These are phyloP conservation scores for Obba rivulosa DNA, from an alignment of 768 basidiomycete species.

Conservation along the genomic window DNA sequence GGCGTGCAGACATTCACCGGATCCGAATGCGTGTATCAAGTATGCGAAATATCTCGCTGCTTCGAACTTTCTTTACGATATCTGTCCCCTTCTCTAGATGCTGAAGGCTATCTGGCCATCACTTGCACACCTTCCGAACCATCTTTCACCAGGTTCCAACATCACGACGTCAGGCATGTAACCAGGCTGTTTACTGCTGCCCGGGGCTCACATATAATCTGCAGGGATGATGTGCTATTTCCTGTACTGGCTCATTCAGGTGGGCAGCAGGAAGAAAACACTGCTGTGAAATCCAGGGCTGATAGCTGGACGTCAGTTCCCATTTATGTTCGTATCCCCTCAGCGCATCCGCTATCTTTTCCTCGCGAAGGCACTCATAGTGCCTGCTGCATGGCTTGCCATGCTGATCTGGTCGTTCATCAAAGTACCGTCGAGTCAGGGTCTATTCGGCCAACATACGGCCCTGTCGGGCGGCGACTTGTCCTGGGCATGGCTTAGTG, in stretches of 20 bases:
- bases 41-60: slow-evolving; percentile 3
- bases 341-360: slow-evolving; percentile 76
- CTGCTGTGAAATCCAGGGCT: neutral
- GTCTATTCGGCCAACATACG: slow-evolving; percentile 50
- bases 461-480: slow-evolving; percentile 46
- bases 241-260: slow-evolving; percentile 66
- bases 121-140: slow-evolving; percentile 57
- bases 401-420: slow-evolving; percentile 80
- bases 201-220: neutral
- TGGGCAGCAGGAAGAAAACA: neutral
- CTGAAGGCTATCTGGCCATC: slow-evolving; percentile 82
- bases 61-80: neutral
- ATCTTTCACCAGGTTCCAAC: slow-evolving; percentile 46
- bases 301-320: slow-evolving; percentile 36
- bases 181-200: neutral
- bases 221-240: slow-evolving; percentile 71
- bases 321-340: slow-evolving; percentile 72
- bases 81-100: slow-evolving; percentile 33
- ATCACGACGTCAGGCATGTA: slow-evolving; percentile 56
- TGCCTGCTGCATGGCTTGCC: slow-evolving; percentile 40
- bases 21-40: slow-evolving; percentile 72
- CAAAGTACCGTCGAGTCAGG: slow-evolving; percentile 51
- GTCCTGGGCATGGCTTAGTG: slow-evolving; percentile 76
- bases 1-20: slow-evolving; percentile 57
- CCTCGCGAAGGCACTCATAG: slow-evolving; percentile 50